Evolutionary conservation across 1,139 yeast genomes (phyloP).

Genomic region (Blastobotrys arbuscula): DNA sequence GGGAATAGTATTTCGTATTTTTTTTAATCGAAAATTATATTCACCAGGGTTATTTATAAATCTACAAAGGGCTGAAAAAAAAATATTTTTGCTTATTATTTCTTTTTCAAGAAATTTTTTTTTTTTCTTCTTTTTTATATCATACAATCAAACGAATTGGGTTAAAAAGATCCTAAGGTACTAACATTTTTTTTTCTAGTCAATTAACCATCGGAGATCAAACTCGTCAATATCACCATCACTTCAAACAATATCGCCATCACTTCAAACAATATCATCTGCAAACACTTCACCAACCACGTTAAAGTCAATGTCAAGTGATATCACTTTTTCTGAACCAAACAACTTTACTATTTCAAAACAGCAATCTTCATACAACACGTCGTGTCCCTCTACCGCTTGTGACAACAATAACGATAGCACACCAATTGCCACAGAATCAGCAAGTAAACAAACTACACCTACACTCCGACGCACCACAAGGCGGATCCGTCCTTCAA

Average conservation of each 20-base stretch:
- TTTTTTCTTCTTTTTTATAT: too few species aligned
- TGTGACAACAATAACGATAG: not conserved
- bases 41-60: too few species aligned
- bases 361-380: too few species aligned
- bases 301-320: not conserved
- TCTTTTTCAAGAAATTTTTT: too few species aligned
- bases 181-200: not conserved
- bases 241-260: not conserved
- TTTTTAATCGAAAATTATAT: too few species aligned
- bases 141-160: too few species aligned
- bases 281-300: not conserved
- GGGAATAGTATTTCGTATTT: too few species aligned
- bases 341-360: too few species aligned
- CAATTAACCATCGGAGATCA: not conserved
- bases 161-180: not conserved
- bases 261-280: not conserved
- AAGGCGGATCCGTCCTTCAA: not conserved
- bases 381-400: not conserved
- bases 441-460: not conserved
- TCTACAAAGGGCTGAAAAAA: too few species aligned
- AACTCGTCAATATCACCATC: not conserved
- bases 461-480: slow-evolving; percentile 4
- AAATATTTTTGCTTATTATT: too few species aligned
- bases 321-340: not conserved
- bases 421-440: not conserved